These are phyloP conservation scores for Stachybotrys chlorohalonatus DNA, from an alignment of 2,329 filamentous ascomycete genomes.

Conservation along the genomic window DNA sequence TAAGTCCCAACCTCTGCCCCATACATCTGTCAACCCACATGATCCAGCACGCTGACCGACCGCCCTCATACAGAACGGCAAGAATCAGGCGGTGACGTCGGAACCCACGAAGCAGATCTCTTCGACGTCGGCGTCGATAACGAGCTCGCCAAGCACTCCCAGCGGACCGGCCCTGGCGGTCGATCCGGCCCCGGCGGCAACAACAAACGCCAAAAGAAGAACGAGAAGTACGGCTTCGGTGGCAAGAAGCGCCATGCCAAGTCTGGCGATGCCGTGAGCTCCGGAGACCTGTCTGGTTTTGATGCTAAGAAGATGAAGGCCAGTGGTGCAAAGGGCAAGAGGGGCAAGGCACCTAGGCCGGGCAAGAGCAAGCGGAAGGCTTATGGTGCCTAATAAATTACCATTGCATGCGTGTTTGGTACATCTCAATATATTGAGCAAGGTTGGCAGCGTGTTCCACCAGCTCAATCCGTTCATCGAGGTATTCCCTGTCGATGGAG, in stretches of 20 bases:
- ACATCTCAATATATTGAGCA: no score
- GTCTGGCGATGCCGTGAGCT: conserved; percentile 80
- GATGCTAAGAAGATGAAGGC: conserved; percentile 78
- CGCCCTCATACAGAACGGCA: conserved; percentile 61
- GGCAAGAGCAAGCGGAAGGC: conserved; percentile 46
- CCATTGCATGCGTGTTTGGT: no score
- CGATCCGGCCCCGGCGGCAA: conserved; percentile 31
- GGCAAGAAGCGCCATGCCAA: conserved; percentile 91
- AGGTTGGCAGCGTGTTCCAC: no score
- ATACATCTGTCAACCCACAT: not conserved
- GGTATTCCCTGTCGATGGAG: no score
- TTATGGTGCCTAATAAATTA: conserved; percentile 14
- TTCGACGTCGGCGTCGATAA: conserved; percentile 85
- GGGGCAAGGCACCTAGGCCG: conserved; percentile 30
- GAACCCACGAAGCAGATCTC: conserved; percentile 71
- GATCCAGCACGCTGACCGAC: not conserved
- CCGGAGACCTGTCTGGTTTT: conserved; percentile 72
- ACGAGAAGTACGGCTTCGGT: conserved; percentile 89
- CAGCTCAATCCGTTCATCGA: no score
- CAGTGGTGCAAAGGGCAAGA: conserved; percentile 22
- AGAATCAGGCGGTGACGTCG: conserved; percentile 52
- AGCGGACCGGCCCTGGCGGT: conserved; percentile 29
- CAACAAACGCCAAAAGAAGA: conserved; percentile 82
- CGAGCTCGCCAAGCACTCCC: conserved; percentile 37
- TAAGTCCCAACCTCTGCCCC: conserved; percentile 38